Base-by-base conservation (phyloP, 805 yeast genomes). In the Cyberlindnera sargentensis region DNA sequence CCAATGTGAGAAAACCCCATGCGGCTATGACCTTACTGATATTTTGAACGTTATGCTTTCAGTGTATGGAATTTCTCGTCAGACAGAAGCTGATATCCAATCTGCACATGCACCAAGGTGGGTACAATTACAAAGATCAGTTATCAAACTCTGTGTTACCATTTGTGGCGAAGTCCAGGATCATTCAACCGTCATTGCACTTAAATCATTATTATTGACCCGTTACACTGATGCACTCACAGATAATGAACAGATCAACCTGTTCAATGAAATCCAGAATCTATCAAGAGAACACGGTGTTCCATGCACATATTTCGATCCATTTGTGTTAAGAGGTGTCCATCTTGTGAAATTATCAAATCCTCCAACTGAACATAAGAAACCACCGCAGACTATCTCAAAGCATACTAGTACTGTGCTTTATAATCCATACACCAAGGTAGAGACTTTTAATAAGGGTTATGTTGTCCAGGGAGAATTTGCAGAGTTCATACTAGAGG, bases 231-330 rank as follows among this genome's bases (percentile, higher is more conserved):
- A 73, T 50, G 65, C 80, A 25, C 62, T 86, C 37, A 67, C 76
- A 0, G 64, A 66, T 7, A 73, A 71, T 8, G 93, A 85, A 52
- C 95, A 86, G 56, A 48, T 62, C 3, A 60, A 59, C 10, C 47
- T 74, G 3, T 61, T 65, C 46, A 47, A 52, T 6, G 61, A 57
- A 3, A 51, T 82, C 8, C 65, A 59, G 31, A 39, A 59, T 36
- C 42, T 62, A 8, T 41, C 53, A 4, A 56, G 48, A 10, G 52
- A 47, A 1, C 40, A 47, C 11, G 54, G 63, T 9, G 50, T 67
- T 9, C 52, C 51, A 1, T 47, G 63, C 8, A 63, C 67, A 1
- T 87, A 86, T 54, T 86, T 95, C 86, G 96, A 91, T 60, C 79
- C 82, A 1, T 73, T 70, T 44, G 44, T 91, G 7, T 64, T 86